A percentile compares a stretch with the other conserved stretches of the same genome.
These are phyloP conservation scores for Fusarium caatingaense DNA, from an alignment of 2,329 filamentous ascomycete species.

Conservation along the genomic window DNA sequence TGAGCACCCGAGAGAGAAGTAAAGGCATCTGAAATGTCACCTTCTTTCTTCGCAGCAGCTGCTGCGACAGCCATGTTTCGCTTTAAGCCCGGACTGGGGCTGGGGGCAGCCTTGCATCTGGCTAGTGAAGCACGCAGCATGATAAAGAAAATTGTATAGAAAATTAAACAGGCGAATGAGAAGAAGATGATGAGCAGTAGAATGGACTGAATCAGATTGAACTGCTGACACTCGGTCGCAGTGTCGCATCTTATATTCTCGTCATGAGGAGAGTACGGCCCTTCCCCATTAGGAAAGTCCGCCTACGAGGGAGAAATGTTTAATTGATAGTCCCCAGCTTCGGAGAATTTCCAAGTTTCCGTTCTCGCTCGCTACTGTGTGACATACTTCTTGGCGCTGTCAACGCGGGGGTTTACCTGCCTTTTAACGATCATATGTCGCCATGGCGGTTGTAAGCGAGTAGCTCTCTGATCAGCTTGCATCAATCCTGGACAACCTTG, in stretches of 20 bases:
- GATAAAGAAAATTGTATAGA: background rate
- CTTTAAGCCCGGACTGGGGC: slow-evolving; percentile 11
- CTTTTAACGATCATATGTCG: background rate
- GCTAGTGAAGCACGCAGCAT: slow-evolving; percentile 42
- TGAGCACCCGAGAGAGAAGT: slow-evolving; percentile 65
- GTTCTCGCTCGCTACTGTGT: slow-evolving; percentile 1
- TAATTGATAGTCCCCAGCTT: slow-evolving; percentile 9
- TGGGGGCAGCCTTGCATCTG: slow-evolving; percentile 10
- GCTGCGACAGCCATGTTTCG: slow-evolving; percentile 35
- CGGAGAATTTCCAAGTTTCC: slow-evolving; percentile 5
- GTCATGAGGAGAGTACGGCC: slow-evolving; percentile 38
- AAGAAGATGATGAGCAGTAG: background rate
- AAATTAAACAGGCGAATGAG: background rate
- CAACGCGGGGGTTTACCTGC: background rate
- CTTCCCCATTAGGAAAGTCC: slow-evolving; percentile 49
- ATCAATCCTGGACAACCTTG: background rate
- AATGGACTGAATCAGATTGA: background rate
- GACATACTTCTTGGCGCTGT: background rate
- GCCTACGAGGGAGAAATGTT: slow-evolving; percentile 14
- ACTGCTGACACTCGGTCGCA: background rate
- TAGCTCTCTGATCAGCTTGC: background rate
- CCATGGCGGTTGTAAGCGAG: background rate
- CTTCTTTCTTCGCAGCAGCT: slow-evolving; percentile 60
- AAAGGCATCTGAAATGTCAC: slow-evolving; percentile 72
- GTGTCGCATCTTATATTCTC: slow-evolving; percentile 36